Percentiles rank a stretch among this genome's conserved stretches.
These are phyloP conservation scores for Hypomontagnella monticulosa DNA, from an alignment of 495 filamentous ascomycete genomes.

Conservation along the genomic window DNA sequence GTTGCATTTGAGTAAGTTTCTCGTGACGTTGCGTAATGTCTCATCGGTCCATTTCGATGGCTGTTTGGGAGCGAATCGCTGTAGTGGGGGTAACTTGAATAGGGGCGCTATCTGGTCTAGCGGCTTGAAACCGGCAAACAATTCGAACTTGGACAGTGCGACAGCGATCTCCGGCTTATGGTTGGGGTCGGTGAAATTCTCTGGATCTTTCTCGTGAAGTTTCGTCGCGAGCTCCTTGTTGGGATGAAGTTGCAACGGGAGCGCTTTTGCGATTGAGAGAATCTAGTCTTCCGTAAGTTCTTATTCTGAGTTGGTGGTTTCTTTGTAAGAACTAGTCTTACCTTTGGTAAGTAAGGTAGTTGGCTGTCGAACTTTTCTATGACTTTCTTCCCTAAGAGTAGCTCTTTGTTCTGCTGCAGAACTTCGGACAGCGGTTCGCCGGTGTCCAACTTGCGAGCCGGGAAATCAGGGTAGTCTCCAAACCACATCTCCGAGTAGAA, in stretches of 20 bases:
- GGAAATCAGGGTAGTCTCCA: conserved; percentile 79
- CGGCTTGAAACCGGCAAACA: conserved; percentile 81
- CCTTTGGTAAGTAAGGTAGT: conserved; percentile 80
- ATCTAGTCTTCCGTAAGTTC: conserved; percentile 55
- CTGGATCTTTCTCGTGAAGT: conserved; percentile 70
- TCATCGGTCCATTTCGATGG: conserved; percentile 65
- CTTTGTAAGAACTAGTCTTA: conserved; percentile 36
- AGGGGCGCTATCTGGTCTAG: conserved; percentile 67
- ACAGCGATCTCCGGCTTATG: conserved; percentile 88
- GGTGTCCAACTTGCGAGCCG: conserved; percentile 67
- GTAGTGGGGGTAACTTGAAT: conserved; percentile 60
- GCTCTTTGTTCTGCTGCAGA: conserved; percentile 68
- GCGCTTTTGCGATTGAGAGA: conserved; percentile 78
- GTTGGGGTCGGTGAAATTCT: conserved; percentile 75
- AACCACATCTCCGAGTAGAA: conserved; percentile 78
- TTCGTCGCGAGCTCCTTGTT: conserved; percentile 70
- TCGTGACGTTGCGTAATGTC: conserved; percentile 67
- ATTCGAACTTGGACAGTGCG: conserved; percentile 78
- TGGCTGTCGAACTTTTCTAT: conserved; percentile 70
- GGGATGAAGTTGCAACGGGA: conserved; percentile 84
- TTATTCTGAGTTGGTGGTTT: neutral
- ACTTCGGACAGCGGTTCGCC: conserved; percentile 73
- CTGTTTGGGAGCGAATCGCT: conserved; percentile 60
- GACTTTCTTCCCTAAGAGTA: conserved; percentile 70
- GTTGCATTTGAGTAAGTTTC: conserved; percentile 63